A percentile compares a stretch with the other conserved stretches of the same genome.
phyloP scores from a whole-genome alignment of 202 grass and related monocot species.

The Carex sylvatica region DNA sequence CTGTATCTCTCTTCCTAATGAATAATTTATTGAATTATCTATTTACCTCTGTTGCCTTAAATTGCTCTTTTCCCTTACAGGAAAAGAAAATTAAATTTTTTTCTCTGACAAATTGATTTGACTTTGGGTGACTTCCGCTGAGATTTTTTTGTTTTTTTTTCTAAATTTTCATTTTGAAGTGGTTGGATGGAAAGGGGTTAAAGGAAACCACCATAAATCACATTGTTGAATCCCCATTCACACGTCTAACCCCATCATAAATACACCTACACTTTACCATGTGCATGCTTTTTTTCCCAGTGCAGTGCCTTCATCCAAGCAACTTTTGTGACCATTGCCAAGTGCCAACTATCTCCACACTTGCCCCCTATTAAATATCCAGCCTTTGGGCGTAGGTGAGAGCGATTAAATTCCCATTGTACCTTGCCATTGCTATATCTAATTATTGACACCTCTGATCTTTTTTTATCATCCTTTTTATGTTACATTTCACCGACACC shows the following conservation, averaged over 20 bases:
- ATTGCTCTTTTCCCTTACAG: not conserved
- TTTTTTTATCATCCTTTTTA: slow-evolving; percentile 4
- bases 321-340: slow-evolving; percentile 31
- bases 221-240: slow-evolving; percentile 8
- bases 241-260: slow-evolving; percentile 19
- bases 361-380: slow-evolving; percentile 27
- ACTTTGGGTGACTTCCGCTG: not conserved
- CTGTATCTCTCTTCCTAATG: not conserved
- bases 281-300: not conserved
- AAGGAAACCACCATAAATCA: not conserved
- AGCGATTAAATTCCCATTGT: slow-evolving; percentile 22
- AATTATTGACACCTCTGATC: not conserved
- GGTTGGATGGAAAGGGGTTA: not conserved
- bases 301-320: slow-evolving; percentile 11
- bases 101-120: not conserved
- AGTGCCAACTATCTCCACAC: slow-evolving; percentile 18
- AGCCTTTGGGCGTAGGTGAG: slow-evolving; percentile 28
- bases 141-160: not conserved
- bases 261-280: slow-evolving; percentile 27
- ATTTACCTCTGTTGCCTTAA: not conserved
- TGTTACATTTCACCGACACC: slow-evolving; percentile 3
- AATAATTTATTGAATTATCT: not conserved
- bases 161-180: not conserved
- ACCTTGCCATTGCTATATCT: not conserved
- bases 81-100: not conserved